Conservation (phyloP, 2,329 filamentous ascomycete genomes). For the Coniochaeta ligniaria region DNA sequence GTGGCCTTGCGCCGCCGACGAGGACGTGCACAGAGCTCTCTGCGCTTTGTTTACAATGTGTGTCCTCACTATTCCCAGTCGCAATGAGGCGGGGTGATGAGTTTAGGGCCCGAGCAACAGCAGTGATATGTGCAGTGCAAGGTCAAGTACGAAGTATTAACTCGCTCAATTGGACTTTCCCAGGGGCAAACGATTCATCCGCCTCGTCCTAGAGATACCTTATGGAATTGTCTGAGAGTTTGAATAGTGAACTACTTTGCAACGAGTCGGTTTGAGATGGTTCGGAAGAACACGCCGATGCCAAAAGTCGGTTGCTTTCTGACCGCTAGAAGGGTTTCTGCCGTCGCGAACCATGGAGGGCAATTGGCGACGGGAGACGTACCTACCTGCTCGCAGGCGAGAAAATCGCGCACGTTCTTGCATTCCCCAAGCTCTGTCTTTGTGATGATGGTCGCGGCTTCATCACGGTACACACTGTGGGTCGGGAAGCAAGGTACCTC, state of each 20-base stretch:
- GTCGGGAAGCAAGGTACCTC: conserved; percentile 19
- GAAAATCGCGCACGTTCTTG: conserved; percentile 17
- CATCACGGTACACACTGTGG: conserved; percentile 13
- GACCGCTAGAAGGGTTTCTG: neutral
- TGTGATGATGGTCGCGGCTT: conserved; percentile 1
- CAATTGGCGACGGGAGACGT: neutral
- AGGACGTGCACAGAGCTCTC: neutral
- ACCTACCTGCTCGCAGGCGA: conserved; percentile 2
- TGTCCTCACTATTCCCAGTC: neutral
- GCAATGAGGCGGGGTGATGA: neutral
- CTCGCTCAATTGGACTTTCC: neutral
- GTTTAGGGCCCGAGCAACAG: neutral
- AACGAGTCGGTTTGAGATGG: neutral
- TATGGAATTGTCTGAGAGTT: neutral
- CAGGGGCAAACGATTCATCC: neutral
- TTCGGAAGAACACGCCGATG: neutral
- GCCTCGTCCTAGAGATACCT: neutral
- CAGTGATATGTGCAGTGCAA: neutral
- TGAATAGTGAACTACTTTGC: no score
- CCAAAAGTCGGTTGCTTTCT: neutral
- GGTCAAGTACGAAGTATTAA: neutral
- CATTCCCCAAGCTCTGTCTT: conserved; percentile 5
- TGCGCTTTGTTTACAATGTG: conserved; percentile 1
- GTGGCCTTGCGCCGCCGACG: neutral
- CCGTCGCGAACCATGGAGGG: neutral